Evolutionary conservation across 2,329 filamentous ascomycete species (phyloP).

Genomic region (Colletotrichum sp.): DNA sequence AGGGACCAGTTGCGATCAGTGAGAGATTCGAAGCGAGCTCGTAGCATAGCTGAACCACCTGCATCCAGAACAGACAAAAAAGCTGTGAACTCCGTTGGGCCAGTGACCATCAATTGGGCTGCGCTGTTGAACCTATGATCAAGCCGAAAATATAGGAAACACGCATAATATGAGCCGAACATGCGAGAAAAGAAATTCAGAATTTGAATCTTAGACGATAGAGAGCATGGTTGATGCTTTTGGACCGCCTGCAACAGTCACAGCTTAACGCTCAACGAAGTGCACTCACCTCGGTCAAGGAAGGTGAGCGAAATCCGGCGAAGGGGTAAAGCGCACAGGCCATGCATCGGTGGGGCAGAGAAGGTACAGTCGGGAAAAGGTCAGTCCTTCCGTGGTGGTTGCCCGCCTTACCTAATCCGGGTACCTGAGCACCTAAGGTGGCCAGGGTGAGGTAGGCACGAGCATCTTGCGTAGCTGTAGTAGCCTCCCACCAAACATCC

Average conservation of each 20-base stretch:
- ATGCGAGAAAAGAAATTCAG: neutral
- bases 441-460: conserved; percentile 22
- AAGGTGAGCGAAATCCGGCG: neutral
- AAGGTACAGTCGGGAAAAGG: conserved; percentile 8
- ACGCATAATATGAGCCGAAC: neutral
- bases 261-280: neutral
- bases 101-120: neutral
- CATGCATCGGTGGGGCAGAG: neutral
- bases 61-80: neutral
- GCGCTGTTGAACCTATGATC: neutral
- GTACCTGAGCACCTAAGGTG: conserved; percentile 3
- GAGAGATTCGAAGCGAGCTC: neutral
- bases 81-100: neutral
- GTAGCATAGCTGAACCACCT: neutral
- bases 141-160: neutral
- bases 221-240: neutral
- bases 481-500: conserved; percentile 21
- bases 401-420: conserved; percentile 19
- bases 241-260: neutral
- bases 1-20: neutral
- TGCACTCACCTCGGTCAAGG: neutral
- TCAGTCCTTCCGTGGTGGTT: conserved; percentile 3
- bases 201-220: neutral
- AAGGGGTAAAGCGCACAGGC: neutral
- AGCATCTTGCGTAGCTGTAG: conserved; percentile 23